These are phyloP conservation scores for Hypoxylon crocopeplum DNA, from an alignment of 495 filamentous ascomycete species.

Conservation along the genomic window DNA sequence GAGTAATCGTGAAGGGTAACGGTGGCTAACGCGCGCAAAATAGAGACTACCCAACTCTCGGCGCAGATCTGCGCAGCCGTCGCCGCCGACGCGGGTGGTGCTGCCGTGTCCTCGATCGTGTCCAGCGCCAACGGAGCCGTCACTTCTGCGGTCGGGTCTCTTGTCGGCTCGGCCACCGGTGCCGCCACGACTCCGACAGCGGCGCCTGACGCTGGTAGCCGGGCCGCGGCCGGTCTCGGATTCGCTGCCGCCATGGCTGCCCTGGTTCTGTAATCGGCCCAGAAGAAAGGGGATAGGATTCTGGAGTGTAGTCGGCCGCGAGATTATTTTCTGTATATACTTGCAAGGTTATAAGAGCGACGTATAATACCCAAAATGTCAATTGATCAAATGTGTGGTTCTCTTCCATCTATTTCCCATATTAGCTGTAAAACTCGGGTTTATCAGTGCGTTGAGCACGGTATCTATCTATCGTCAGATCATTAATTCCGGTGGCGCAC, in stretches of 20 bases:
- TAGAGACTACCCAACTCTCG: conserved; percentile 19
- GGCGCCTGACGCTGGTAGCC: conserved; percentile 27
- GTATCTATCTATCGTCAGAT: conserved; percentile 16
- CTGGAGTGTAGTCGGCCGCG: not conserved
- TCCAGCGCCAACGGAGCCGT: too few relatives aligned
- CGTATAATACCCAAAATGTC: conserved; percentile 9
- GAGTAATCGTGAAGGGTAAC: too few relatives aligned
- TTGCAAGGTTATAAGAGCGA: conserved; percentile 1
- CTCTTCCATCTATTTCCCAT: too few relatives aligned
- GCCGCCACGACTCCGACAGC: conserved; percentile 17
- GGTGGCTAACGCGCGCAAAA: conserved; percentile 19
- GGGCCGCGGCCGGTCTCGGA: conserved; percentile 27
- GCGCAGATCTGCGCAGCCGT: conserved; percentile 26
- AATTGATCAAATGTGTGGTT: conserved; percentile 12
- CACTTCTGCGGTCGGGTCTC: conserved; percentile 10
- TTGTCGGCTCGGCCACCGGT: conserved; percentile 5
- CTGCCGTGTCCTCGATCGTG: too few relatives aligned
- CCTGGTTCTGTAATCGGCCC: conserved; percentile 26
- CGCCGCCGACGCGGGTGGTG: conserved; percentile 1
- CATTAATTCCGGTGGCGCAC: not conserved
- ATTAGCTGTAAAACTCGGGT: too few relatives aligned
- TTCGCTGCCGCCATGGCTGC: conserved; percentile 40
- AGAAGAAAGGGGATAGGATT: not conserved
- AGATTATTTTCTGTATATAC: not conserved
- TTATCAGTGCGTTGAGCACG: not conserved